These are phyloP conservation scores for Fusarium beomiforme DNA, from an alignment of 2,329 filamentous ascomycete species.

Conservation along the genomic window DNA sequence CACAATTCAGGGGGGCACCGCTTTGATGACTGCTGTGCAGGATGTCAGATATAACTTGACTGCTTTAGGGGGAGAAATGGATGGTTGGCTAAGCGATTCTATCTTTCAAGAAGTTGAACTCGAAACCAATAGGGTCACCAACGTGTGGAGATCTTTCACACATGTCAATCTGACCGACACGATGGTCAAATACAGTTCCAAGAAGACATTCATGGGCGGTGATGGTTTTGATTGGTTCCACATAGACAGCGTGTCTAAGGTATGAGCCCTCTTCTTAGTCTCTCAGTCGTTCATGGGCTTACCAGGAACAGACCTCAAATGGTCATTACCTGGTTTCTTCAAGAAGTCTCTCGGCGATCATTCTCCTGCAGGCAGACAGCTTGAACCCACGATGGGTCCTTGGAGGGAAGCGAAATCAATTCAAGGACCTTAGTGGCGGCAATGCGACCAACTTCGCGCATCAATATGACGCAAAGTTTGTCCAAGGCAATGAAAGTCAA, in stretches of 20 bases:
- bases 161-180: slow-evolving; percentile 36
- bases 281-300: background rate
- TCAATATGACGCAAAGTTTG: slow-evolving; percentile 63
- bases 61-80: slow-evolving; percentile 28
- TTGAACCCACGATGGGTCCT: slow-evolving; percentile 48
- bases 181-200: slow-evolving; percentile 28
- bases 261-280: background rate
- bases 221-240: slow-evolving; percentile 45
- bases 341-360: slow-evolving; percentile 44
- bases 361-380: slow-evolving; percentile 42
- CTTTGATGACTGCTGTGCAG: slow-evolving; percentile 37
- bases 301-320: slow-evolving; percentile 33
- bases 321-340: slow-evolving; percentile 49
- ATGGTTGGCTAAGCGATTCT: slow-evolving; percentile 37
- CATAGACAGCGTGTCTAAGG: slow-evolving; percentile 43
- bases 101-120: slow-evolving; percentile 39
- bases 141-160: slow-evolving; percentile 40
- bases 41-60: slow-evolving; percentile 39
- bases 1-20: slow-evolving; percentile 27
- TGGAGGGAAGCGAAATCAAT: slow-evolving; percentile 48
- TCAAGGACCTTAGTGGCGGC: slow-evolving; percentile 46
- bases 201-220: slow-evolving; percentile 28
- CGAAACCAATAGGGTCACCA: slow-evolving; percentile 34
- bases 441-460: slow-evolving; percentile 47
- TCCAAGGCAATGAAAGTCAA: slow-evolving; percentile 55